phyloP scores from a whole-genome alignment of 176 grass and related monocot species.

The Phyllostachys edulis region DNA sequence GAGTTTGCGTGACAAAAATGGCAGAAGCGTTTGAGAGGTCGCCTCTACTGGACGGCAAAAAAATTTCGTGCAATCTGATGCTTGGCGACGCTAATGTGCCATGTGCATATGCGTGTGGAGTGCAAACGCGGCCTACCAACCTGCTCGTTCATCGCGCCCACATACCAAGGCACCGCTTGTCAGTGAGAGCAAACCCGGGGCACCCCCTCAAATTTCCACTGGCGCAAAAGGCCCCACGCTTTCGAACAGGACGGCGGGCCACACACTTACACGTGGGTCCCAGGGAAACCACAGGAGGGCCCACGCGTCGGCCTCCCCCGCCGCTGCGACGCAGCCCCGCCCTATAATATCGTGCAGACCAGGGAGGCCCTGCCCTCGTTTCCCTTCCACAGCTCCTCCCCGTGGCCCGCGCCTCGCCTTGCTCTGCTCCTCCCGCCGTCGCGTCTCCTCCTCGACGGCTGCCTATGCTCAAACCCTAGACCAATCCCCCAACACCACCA shows the following conservation, averaged over 20 bases:
- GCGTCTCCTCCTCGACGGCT: background rate
- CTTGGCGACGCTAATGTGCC: too few relatives aligned
- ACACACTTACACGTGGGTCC: conserved; percentile 1
- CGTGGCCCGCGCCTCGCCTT: conserved; percentile 22
- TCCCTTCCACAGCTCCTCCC: background rate
- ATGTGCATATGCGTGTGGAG: too few relatives aligned
- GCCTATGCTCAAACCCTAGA: conserved; percentile 17
- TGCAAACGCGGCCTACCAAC: too few relatives aligned
- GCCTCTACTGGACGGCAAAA: too few relatives aligned
- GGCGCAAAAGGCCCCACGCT: background rate
- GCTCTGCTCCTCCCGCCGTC: background rate
- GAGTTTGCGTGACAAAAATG: too few relatives aligned
- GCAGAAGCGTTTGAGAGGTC: too few relatives aligned
- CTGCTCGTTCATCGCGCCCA: background rate
- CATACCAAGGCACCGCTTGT: background rate
- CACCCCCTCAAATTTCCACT: background rate
- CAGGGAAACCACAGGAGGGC: background rate
- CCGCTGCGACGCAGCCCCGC: too few relatives aligned
- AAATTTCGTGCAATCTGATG: too few relatives aligned
- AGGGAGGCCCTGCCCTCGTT: background rate
- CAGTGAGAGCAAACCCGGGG: background rate
- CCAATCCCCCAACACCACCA: background rate
- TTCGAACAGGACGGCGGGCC: background rate
- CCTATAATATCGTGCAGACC: conserved; percentile 30
- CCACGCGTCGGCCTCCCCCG: conserved; percentile 15